Percentiles rank a stretch among this genome's conserved stretches.
Evolutionary conservation across 2,329 filamentous ascomycete genomes (phyloP).

Genomic region (Xylariaceae sp.): DNA sequence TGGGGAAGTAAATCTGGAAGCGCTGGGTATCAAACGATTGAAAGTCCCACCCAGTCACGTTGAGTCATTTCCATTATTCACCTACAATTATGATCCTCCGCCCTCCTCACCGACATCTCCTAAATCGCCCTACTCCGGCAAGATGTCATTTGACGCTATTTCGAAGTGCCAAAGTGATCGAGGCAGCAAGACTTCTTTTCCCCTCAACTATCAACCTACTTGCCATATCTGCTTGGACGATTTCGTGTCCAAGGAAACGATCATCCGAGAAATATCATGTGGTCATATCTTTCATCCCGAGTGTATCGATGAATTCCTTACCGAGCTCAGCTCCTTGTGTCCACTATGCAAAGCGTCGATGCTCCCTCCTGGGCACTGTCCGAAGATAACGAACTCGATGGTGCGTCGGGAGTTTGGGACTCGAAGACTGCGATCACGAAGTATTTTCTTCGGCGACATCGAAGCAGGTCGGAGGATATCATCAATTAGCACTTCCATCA

Average conservation of each 20-base stretch:
- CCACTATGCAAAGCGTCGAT: conserved; percentile 86
- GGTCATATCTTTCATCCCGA: conserved; percentile 90
- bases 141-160: conserved; percentile 5
- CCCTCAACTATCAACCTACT: conserved; percentile 66
- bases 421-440: conserved; percentile 53
- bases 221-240: conserved; percentile 90
- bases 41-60: conserved; percentile 71
- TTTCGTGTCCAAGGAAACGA: conserved; percentile 64
- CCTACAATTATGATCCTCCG: conserved; percentile 60
- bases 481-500: conserved; percentile 16
- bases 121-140: conserved; percentile 12
- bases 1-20: conserved; percentile 83
- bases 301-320: conserved; percentile 84
- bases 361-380: conserved; percentile 63
- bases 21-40: conserved; percentile 76
- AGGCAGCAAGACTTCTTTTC: background rate
- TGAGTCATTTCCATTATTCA: conserved; percentile 71
- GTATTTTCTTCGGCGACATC: conserved; percentile 34
- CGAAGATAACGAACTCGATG: conserved; percentile 78
- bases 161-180: background rate
- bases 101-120: conserved; percentile 33
- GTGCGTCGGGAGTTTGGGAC: conserved; percentile 74
- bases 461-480: conserved; percentile 21
- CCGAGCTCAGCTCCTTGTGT: conserved; percentile 76
- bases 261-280: conserved; percentile 82